Conservation (phyloP, 2,329 filamentous ascomycete genomes). For the Ophiobolus disseminans region DNA sequence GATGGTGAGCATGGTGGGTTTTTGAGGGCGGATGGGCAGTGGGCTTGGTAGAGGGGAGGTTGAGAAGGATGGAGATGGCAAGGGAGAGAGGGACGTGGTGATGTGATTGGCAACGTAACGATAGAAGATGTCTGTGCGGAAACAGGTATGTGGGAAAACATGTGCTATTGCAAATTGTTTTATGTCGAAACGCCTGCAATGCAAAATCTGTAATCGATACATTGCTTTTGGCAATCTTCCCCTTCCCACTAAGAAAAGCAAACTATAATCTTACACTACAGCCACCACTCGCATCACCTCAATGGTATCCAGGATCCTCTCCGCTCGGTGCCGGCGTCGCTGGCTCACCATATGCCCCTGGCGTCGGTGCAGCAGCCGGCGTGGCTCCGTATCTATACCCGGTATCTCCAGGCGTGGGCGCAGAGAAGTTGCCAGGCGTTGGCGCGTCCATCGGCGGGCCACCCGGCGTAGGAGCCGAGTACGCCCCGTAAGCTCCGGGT, state of each 20-base stretch:
- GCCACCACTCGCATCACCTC: constrained; percentile 2
- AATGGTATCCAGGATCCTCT: constrained; percentile 35
- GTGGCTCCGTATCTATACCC: constrained; percentile 46
- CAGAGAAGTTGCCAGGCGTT: constrained; percentile 49
- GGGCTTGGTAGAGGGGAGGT: constrained; percentile 18
- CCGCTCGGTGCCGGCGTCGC: constrained; percentile 44
- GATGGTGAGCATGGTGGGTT: constrained; percentile 37
- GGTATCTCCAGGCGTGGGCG: constrained; percentile 47
- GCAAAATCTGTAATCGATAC: constrained; percentile 1
- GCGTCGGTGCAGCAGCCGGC: constrained; percentile 64
- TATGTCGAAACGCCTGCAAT: constrained; percentile 6
- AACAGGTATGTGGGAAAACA: not conserved
- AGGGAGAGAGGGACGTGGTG: not conserved
- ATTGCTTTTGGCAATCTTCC: constrained; percentile 4
- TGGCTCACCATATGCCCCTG: constrained; percentile 64
- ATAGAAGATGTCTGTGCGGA: too few relatives aligned
- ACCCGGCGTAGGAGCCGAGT: constrained; percentile 48
- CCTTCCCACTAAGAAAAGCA: not conserved
- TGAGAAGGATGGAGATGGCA: not conserved
- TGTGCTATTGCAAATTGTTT: not conserved
- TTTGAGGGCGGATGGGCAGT: constrained; percentile 21
- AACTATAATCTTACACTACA: constrained; percentile 8
- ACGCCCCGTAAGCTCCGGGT: constrained; percentile 43
- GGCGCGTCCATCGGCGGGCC: constrained; percentile 48
- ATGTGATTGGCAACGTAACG: too few relatives aligned